phyloP scores from a whole-genome alignment of 2,329 filamentous ascomycete species.

The Penicillium fuscoglaucum region DNA sequence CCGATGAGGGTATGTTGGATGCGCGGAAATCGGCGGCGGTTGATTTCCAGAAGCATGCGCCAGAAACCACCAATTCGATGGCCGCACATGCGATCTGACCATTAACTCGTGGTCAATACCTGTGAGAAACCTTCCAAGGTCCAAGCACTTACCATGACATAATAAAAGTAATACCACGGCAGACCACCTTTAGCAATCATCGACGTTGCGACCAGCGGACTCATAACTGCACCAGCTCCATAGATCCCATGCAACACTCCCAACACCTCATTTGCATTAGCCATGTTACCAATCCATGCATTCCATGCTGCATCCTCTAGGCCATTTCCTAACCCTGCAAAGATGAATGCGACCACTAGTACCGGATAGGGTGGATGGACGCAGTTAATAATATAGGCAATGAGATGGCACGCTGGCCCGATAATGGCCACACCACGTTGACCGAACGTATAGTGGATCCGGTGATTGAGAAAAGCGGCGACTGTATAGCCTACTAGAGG shows the following conservation, averaged over 20 bases:
- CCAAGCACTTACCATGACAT: conserved; percentile 63
- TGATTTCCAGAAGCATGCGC: conserved; percentile 26
- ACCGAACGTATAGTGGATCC: conserved; percentile 51
- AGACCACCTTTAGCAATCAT: conserved; percentile 65
- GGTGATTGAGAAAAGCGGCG: conserved; percentile 49
- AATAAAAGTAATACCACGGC: conserved; percentile 74
- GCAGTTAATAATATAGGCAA: conserved; percentile 40
- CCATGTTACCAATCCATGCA: conserved; percentile 69
- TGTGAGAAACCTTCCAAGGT: too few relatives aligned
- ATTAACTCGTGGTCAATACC: neutral
- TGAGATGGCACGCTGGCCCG: conserved; percentile 53
- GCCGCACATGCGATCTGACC: conserved; percentile 27
- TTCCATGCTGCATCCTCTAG: conserved; percentile 58
- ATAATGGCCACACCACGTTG: conserved; percentile 71
- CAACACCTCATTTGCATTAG: conserved; percentile 70
- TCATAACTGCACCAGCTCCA: conserved; percentile 68
- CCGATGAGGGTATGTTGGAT: conserved; percentile 8
- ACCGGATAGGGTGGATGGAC: conserved; percentile 46
- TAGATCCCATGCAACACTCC: conserved; percentile 75
- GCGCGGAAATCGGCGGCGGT: conserved; percentile 22
- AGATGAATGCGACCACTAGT: conserved; percentile 42
- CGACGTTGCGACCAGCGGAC: conserved; percentile 69
- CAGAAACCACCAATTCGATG: conserved; percentile 27
- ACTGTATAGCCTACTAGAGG: conserved; percentile 50
- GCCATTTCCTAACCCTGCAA: conserved; percentile 46